Evolutionary conservation across 1,139 yeast species (phyloP), one percentile per base, ranked within the genome.

Genomic region (Blastobotrys serpentis): DNA sequence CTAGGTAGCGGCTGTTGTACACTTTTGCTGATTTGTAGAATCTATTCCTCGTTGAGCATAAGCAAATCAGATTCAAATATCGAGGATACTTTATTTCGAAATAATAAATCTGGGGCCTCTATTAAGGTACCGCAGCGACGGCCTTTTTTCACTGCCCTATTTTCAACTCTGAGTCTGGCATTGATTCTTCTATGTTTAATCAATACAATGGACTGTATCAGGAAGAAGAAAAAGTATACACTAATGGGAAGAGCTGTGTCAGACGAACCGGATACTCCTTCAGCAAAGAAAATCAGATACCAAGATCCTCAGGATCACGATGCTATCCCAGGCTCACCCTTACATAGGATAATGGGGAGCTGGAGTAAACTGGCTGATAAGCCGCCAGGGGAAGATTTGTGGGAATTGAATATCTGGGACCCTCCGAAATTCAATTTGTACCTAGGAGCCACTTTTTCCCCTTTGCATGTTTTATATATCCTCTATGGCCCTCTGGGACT

Each of bases 361-460:
- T 48, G 47, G 47, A 7, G 19, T 11, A 13, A 18, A 11, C 14
- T 18, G 4, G 11, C 42, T 1, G 50, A 45, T 3, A 46, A 40
- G 22, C 37, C 29, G 6, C 14, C 7, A 7, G 46, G 49, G 19
- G 57, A 54, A 17, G 49, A 61, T n/a, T 48, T 63, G 14, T 84
- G 84, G 79, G 77, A 77, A 47, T 62, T 84, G 44, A 70, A 67
- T 33, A 75, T 79, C 46, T 82, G 88, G 88, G 67, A 70, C 30
- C 87, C 87, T 0, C 72, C 82, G 0, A 69, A 71, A 49, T 79
- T 81, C 57, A 69, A 71, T 22, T 66, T 82, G 4, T 66, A 68
- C 43, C 63, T 77, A 10, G 72, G 77, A 26, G 69, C 79, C 4
- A 67, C 79, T 1, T 81, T 80, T 55, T 81, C 86, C 14, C 94